Evolutionary conservation across 2,329 filamentous ascomycete species (phyloP), one percentile per base, ranked within the genome.

Genomic region (Ceratocystis huliohia): DNA sequence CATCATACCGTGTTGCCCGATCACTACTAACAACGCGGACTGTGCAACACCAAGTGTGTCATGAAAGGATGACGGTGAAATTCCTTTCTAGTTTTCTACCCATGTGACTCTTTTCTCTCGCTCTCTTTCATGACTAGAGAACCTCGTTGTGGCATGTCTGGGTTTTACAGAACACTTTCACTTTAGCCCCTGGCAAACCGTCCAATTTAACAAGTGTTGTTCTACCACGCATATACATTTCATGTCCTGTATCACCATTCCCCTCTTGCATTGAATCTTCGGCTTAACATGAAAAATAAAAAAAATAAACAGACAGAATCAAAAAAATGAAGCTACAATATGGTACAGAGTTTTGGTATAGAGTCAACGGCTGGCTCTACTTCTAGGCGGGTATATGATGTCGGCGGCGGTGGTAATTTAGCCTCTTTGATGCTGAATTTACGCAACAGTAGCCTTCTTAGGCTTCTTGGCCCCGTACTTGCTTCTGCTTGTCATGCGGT

Each of bases 391-490:
- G 56, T 59, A 59, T 59, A 59, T 59, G 56, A 8, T 37, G 10
- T 59, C 56, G 15, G 56, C 56, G 28, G 17, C 17, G 6, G n/a
- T 15, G 53, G 13, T 30, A 17, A 17, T 57, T 33, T 5, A 1
- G 28, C 28, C 28, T 33, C 8, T 57, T 15, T 13, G 13, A 3
- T 28, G 28, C n/a, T 30, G 41, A 7, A 15, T 63, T 68, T 72
- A 79, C 69, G 81, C 79, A 46, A 84, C 79, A 0, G 81, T 81
- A 25, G 87, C 86, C 75, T 86, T 86, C 87, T 97, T 97, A 0
- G 94, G 93, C 81, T 96, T 97, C 86, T 99, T 99, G 63, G 94
- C 96, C 69, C 94, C 94, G 74, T 96, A 99, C 78, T 99, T 99
- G 73, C 91, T 96, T 73, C 94, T 83, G 76, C 89, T 91, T 25